Evolutionary conservation across 2,329 filamentous ascomycete species (phyloP).

Genomic region (Trichophyton benhamiae): DNA sequence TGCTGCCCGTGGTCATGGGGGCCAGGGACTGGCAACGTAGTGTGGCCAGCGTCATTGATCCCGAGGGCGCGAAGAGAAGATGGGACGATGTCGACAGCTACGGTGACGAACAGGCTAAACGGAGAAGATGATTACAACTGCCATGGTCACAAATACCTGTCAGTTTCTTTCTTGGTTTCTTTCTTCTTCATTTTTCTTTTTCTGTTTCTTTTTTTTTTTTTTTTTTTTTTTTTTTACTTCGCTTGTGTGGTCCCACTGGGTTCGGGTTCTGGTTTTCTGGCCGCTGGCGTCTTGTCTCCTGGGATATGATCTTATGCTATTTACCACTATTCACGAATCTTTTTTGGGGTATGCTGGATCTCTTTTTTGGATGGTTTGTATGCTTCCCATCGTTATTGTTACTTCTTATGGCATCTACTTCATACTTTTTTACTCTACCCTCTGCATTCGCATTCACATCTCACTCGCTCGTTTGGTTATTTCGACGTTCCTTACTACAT

Average conservation of each 20-base stretch:
- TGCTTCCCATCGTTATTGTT: too few species aligned
- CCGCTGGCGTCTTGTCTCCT: too few species aligned
- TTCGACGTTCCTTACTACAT: background rate
- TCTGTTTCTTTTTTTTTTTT: background rate
- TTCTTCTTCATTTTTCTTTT: background rate
- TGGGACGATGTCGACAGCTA: conserved; percentile 22
- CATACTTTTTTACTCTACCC: too few species aligned
- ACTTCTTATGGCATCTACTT: too few species aligned
- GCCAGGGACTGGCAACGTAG: conserved; percentile 38
- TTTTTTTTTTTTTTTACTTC: background rate
- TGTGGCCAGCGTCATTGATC: conserved; percentile 37
- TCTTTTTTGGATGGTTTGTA: too few species aligned
- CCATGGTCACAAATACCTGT: background rate
- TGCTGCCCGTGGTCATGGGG: conserved; percentile 29
- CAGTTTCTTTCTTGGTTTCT: background rate
- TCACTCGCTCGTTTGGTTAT: background rate
- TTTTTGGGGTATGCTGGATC: too few species aligned
- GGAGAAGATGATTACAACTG: background rate
- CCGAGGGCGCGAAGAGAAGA: conserved; percentile 33
- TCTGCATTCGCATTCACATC: background rate
- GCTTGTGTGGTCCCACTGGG: too few species aligned
- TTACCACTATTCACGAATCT: too few species aligned
- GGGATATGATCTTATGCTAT: too few species aligned
- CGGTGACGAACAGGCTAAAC: background rate
- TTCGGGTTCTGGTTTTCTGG: too few species aligned